Conservation (phyloP, 2,329 filamentous ascomycete genomes). For the Fusarium vanettenii region DNA sequence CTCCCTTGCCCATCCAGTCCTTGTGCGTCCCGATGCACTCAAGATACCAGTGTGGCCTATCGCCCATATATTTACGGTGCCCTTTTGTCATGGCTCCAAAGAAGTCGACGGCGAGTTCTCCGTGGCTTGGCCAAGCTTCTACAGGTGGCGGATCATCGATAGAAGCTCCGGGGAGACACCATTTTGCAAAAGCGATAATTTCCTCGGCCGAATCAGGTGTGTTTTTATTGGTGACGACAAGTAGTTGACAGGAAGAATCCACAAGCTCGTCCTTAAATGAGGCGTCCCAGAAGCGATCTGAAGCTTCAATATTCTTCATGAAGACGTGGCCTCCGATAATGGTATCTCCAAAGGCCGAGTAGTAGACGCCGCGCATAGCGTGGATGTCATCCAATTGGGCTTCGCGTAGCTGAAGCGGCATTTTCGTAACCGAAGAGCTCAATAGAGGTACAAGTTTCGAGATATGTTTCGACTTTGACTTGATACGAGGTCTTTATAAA, state of each 20-base stretch:
- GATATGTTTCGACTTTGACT: not conserved
- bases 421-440: not conserved
- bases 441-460: not conserved
- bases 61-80: slow-evolving; percentile 53
- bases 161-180: slow-evolving; percentile 50
- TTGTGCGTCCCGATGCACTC: slow-evolving; percentile 59
- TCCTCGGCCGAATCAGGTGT: slow-evolving; percentile 28
- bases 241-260: slow-evolving; percentile 51
- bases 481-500: not conserved
- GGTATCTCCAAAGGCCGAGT: slow-evolving; percentile 56
- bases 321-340: slow-evolving; percentile 53
- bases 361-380: slow-evolving; percentile 56
- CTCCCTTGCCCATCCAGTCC: slow-evolving; percentile 59
- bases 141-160: slow-evolving; percentile 41
- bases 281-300: slow-evolving; percentile 50
- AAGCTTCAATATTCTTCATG: slow-evolving; percentile 40
- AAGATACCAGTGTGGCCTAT: slow-evolving; percentile 60
- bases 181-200: slow-evolving; percentile 61
- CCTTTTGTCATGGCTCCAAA: slow-evolving; percentile 51
- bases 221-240: slow-evolving; percentile 52
- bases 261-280: slow-evolving; percentile 52
- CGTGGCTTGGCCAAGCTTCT: slow-evolving; percentile 54
- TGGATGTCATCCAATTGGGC: slow-evolving; percentile 55
- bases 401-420: slow-evolving; percentile 49
- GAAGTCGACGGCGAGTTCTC: slow-evolving; percentile 54